phyloP scores from a whole-genome alignment of 2,329 filamentous ascomycete genomes.

The Purpureocillium takamizusanense region DNA sequence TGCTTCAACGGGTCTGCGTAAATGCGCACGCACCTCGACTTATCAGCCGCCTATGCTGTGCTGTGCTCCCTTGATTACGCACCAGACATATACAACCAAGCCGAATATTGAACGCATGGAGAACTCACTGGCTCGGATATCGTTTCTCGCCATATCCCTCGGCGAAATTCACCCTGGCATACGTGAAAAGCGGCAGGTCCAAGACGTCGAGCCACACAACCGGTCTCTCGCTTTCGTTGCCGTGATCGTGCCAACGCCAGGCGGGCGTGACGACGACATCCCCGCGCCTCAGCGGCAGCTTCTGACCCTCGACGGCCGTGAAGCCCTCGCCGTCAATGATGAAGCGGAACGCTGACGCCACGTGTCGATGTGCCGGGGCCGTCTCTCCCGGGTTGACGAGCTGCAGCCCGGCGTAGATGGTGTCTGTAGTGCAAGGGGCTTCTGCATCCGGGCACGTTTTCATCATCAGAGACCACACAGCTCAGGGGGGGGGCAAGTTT shows the following conservation, averaged over 20 bases:
- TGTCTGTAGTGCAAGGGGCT: constrained; percentile 47
- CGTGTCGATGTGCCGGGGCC: constrained; percentile 45
- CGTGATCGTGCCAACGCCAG: constrained; percentile 54
- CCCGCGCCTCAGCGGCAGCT: constrained; percentile 40
- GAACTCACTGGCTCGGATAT: constrained; percentile 38
- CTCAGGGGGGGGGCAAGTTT: too few species aligned
- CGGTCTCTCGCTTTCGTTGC: constrained; percentile 43
- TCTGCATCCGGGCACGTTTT: constrained; percentile 16
- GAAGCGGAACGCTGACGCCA: constrained; percentile 47
- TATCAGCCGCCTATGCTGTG: too few species aligned
- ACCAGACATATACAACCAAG: too few species aligned
- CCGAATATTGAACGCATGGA: too few species aligned
- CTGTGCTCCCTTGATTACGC: too few species aligned
- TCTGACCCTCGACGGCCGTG: constrained; percentile 45
- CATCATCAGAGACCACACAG: too few species aligned
- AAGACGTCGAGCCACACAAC: constrained; percentile 51
- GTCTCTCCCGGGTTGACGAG: constrained; percentile 47
- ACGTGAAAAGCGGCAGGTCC: constrained; percentile 41
- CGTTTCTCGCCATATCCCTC: constrained; percentile 36
- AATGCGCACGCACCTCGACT: too few species aligned
- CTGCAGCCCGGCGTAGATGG: constrained; percentile 47
- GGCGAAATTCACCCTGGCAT: constrained; percentile 44
- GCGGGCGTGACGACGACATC: constrained; percentile 49
- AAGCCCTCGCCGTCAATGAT: constrained; percentile 50
- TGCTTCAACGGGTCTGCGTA: too few species aligned